A percentile compares a stretch with the other conserved stretches of the same genome.
Evolutionary conservation across 2,329 filamentous ascomycete genomes (phyloP).

Genomic region (Apiospora aurea): DNA sequence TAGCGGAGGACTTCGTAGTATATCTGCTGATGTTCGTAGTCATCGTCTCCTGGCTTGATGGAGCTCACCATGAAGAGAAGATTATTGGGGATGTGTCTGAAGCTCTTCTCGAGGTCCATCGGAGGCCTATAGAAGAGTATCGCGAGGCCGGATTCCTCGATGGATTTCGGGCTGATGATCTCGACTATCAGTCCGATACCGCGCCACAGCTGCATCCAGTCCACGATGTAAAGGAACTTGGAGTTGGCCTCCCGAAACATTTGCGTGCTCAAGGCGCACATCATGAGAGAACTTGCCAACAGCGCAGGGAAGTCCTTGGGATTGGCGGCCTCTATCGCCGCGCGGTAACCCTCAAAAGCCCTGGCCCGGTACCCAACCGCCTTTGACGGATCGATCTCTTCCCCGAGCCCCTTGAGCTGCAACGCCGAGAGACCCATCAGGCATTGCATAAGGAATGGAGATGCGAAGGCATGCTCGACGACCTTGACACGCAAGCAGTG

Average conservation of each 20-base stretch:
- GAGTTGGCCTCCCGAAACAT: constrained; percentile 55
- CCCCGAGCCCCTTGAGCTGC: constrained; percentile 53
- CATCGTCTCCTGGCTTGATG: constrained; percentile 51
- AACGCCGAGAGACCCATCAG: constrained; percentile 59
- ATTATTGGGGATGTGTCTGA: constrained; percentile 52
- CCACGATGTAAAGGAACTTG: constrained; percentile 56
- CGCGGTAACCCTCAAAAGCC: constrained; percentile 59
- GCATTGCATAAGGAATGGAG: constrained; percentile 62
- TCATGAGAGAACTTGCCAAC: constrained; percentile 57
- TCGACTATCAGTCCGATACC: constrained; percentile 59
- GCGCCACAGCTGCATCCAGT: constrained; percentile 64
- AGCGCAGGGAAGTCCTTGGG: constrained; percentile 58
- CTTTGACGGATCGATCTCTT: constrained; percentile 48
- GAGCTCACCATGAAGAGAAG: constrained; percentile 58
- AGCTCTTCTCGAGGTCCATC: constrained; percentile 52
- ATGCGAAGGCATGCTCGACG: constrained; percentile 57
- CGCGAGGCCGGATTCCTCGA: constrained; percentile 52
- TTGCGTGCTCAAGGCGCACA: constrained; percentile 58
- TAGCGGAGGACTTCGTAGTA: constrained; percentile 58
- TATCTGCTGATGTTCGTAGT: constrained; percentile 46
- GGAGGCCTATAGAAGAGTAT: constrained; percentile 57
- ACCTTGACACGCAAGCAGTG: constrained; percentile 54
- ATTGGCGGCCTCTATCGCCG: constrained; percentile 55
- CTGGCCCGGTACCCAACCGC: constrained; percentile 54
- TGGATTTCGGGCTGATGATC: constrained; percentile 41